Conservation (phyloP, 108 stramenopile genomes). For the Phaeodactylum tricornutum region DNA sequence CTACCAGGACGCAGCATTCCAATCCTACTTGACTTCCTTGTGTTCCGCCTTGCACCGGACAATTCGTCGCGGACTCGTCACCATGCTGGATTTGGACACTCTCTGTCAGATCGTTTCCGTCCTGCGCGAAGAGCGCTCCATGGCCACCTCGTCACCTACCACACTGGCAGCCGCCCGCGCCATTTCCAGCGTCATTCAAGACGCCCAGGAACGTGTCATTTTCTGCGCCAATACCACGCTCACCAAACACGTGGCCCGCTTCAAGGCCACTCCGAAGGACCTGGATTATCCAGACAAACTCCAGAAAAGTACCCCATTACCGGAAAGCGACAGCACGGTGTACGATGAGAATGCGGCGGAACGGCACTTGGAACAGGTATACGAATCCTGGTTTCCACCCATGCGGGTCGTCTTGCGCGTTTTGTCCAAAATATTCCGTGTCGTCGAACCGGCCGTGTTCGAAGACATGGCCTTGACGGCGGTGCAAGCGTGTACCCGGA, state of each 20-base stretch:
- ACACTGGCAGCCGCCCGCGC: constrained; percentile 70
- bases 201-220: constrained; percentile 85
- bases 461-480: constrained; percentile 82
- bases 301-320: constrained; percentile 7
- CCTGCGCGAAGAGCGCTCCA: constrained; percentile 68
- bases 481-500: constrained; percentile 74
- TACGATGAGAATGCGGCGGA: constrained; percentile 11
- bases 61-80: constrained; percentile 72
- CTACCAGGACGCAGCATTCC: constrained; percentile 65
- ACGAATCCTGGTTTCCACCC: constrained; percentile 89
- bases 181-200: constrained; percentile 70
- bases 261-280: constrained; percentile 66
- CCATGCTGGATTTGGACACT: constrained; percentile 64
- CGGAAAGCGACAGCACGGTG: constrained; percentile 2
- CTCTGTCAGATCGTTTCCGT: constrained; percentile 81
- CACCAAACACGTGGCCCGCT: constrained; percentile 72
- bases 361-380: constrained; percentile 59
- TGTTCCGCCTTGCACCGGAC: constrained; percentile 74
- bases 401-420: constrained; percentile 77
- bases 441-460: constrained; percentile 86
- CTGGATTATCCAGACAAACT: constrained; percentile 80
- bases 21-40: constrained; percentile 52
- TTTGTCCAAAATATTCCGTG: constrained; percentile 85
- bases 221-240: constrained; percentile 72
- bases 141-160: constrained; percentile 61